Percentiles rank a stretch among this genome's conserved stretches.
These are phyloP conservation scores for Talaromyces sp. DNA, from an alignment of 2,329 filamentous ascomycete species.

Conservation along the genomic window DNA sequence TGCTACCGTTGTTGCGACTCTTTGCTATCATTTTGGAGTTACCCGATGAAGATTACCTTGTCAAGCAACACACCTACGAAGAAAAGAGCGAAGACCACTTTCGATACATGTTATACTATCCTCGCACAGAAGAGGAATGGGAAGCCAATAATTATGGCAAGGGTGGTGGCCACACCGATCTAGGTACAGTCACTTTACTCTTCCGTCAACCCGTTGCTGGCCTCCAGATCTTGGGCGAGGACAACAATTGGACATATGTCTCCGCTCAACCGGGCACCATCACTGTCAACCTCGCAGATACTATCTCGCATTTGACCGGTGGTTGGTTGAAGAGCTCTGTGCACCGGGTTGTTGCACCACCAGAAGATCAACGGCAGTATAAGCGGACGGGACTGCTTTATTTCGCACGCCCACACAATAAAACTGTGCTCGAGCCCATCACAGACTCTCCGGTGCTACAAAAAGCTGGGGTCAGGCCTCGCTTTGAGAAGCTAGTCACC, in stretches of 20 bases:
- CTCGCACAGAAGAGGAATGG: constrained; percentile 49
- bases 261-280: constrained; percentile 49
- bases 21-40: constrained; percentile 61
- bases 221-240: constrained; percentile 53
- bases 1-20: constrained; percentile 52
- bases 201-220: constrained; percentile 58
- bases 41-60: constrained; percentile 56
- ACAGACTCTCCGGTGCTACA: constrained; percentile 30
- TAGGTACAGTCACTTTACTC: constrained; percentile 55
- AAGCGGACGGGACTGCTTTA: constrained; percentile 45
- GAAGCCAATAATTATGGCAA: constrained; percentile 45
- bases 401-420: constrained; percentile 40
- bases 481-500: constrained; percentile 42
- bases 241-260: constrained; percentile 51
- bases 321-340: constrained; percentile 50
- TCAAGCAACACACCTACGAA: constrained; percentile 56
- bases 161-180: constrained; percentile 53
- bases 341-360: constrained; percentile 50
- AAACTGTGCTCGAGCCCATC: constrained; percentile 23
- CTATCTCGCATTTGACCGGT: constrained; percentile 49
- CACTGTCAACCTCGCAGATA: constrained; percentile 52
- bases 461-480: constrained; percentile 27
- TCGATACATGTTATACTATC: constrained; percentile 59
- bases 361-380: constrained; percentile 45
- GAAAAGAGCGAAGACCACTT: constrained; percentile 58